Evolutionary conservation across 2,329 filamentous ascomycete genomes (phyloP), one percentile per base, ranked within the genome.

Genomic region (Hansfordia pulvinata): DNA sequence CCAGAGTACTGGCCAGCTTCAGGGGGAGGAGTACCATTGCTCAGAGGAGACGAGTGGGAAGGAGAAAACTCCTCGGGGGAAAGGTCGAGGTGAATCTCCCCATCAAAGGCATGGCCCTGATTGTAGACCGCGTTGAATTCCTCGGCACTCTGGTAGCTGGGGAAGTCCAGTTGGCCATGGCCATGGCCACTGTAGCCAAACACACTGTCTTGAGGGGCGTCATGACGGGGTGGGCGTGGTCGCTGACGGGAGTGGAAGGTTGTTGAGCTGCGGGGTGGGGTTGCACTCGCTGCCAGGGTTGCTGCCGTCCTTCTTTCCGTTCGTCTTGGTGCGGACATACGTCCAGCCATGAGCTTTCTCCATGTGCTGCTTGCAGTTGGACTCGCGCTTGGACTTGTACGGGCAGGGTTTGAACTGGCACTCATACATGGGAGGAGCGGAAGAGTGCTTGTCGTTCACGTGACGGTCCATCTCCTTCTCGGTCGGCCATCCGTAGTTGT

Each of bases 291-390:
- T 63, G 32, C 50, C 54, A 15, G 59, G 58, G 29, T 60, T 56
- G 39, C 48, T 53, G 30, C 46, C 40, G 19, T 42, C 38, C 49
- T 65, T 72, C 56, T 79, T 82, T 48, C 81, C 80, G 46, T 92
- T 93, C 52, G 79, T 86, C 68, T 94, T 94, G 32, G 84, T 88
- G 37, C 88, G 80, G 29, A 86, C 68, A 41, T 94, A 94, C n/a
- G 66, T 64, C 79, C 83, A 93, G 31, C 77, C 76, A 44, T 96
- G 86, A 1, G 83, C 79, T 55, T 94, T 94, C 60, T 96, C 88
- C 86, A 94, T 94, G 56, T 96, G 86, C 54, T 94, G 88, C 52
- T 94, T 94, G 69, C 84, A 92, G 54, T 96, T 96, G 35, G 81
- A 90, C 58, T 93, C 81, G 32, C 86, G 78, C 64, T 96, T 96